These are phyloP conservation scores for Brettanomyces nanus DNA, from an alignment of 805 yeast species.

Conservation along the genomic window DNA sequence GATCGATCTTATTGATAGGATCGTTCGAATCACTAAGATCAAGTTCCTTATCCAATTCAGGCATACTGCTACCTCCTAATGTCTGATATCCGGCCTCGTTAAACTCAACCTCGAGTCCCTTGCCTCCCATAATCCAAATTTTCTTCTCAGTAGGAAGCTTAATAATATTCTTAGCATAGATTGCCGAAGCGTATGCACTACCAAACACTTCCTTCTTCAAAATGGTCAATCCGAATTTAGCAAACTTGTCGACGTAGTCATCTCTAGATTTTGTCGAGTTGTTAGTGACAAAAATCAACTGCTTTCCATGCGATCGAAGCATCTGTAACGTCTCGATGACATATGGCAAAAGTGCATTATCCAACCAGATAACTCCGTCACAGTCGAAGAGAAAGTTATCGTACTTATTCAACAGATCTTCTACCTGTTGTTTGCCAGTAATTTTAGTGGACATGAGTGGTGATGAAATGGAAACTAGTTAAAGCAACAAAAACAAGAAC, in stretches of 20 bases:
- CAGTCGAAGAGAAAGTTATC: conserved; percentile 93
- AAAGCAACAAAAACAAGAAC: too few species aligned
- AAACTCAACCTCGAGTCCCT: conserved; percentile 78
- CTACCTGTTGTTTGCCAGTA: conserved; percentile 37
- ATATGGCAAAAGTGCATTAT: conserved; percentile 69
- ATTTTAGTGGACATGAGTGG: conserved; percentile 47
- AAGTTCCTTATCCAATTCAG: conserved; percentile 28
- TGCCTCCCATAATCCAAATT: conserved; percentile 84
- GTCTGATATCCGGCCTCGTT: conserved; percentile 63
- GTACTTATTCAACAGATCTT: conserved; percentile 49
- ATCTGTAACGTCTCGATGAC: conserved; percentile 68
- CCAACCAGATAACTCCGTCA: conserved; percentile 96
- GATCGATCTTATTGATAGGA: conserved; percentile 53
- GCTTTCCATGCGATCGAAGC: conserved; percentile 49
- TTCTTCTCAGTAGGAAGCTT: conserved; percentile 68
- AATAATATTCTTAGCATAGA: conserved; percentile 70
- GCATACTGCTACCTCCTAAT: conserved; percentile 62
- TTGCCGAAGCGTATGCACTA: conserved; percentile 85
- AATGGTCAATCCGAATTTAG: conserved; percentile 43
- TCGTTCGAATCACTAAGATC: conserved; percentile 50
- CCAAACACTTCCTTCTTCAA: conserved; percentile 73
- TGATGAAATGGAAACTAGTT: too few species aligned
- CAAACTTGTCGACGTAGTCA: conserved; percentile 70
- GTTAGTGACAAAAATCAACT: conserved; percentile 85
- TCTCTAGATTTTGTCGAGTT: conserved; percentile 86